Percentiles rank a stretch among this genome's conserved stretches.
Conservation (phyloP, 306 rosid species). For the Vigna trinervia region DNA sequence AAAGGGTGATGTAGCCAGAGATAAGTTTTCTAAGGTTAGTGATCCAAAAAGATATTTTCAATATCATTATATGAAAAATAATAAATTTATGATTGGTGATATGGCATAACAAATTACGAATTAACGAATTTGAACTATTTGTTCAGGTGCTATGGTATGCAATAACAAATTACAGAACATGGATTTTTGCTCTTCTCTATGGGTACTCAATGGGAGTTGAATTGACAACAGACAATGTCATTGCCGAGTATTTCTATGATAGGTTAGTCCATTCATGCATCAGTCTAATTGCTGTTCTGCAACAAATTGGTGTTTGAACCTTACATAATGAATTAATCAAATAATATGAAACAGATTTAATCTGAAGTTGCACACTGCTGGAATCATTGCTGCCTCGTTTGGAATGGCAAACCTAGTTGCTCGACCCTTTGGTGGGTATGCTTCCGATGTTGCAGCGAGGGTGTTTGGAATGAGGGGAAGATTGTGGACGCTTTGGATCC, state of each 20-base stretch:
- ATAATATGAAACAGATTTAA: slow-evolving; percentile 35
- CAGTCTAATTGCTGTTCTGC: neutral
- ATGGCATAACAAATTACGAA: neutral
- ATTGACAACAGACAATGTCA: slow-evolving; percentile 79
- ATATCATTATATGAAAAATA: no score
- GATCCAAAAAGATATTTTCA: no score
- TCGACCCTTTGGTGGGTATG: slow-evolving; percentile 82
- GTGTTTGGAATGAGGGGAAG: slow-evolving; percentile 90
- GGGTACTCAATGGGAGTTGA: slow-evolving; percentile 98
- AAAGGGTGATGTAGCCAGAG: slow-evolving; percentile 75
- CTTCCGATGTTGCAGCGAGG: slow-evolving; percentile 63
- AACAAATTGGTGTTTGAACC: neutral
- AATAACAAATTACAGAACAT: slow-evolving; percentile 83
- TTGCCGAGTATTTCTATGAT: slow-evolving; percentile 87
- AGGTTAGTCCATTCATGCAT: slow-evolving; percentile 52
- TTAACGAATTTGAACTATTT: neutral
- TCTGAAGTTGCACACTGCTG: slow-evolving; percentile 86
- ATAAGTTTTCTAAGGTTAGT: slow-evolving; percentile 75
- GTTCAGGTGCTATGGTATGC: slow-evolving; percentile 81
- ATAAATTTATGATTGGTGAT: no score
- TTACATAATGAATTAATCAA: neutral
- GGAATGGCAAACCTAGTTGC: slow-evolving; percentile 91
- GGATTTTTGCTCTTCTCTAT: slow-evolving; percentile 84
- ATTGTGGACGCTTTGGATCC: slow-evolving; percentile 78
- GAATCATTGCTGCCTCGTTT: slow-evolving; percentile 79